Evolutionary conservation across 768 basidiomycete species (phyloP).

Genomic region (Hypholoma fasciculare): DNA sequence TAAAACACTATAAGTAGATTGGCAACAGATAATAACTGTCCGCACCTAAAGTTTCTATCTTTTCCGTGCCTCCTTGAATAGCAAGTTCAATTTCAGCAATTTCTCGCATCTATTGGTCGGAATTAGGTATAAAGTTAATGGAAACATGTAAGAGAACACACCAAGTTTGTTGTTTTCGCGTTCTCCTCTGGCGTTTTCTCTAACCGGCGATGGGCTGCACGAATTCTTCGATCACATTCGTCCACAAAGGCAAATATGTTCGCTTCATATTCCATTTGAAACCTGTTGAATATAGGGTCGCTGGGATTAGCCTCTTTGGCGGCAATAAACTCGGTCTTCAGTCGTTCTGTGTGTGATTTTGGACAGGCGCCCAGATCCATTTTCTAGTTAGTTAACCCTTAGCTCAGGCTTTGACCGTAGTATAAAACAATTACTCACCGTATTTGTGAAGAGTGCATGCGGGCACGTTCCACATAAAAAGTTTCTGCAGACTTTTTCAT

Average conservation of each 20-base stretch:
- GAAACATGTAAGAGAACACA: slow-evolving; percentile 31
- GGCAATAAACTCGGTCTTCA: slow-evolving; percentile 87
- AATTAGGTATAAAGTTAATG: not conserved
- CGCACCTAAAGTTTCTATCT: slow-evolving; percentile 90
- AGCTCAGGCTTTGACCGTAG: not conserved
- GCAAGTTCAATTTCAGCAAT: slow-evolving; percentile 99
- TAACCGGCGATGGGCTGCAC: slow-evolving; percentile 88
- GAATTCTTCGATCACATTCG: slow-evolving; percentile 96
- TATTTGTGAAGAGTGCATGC: slow-evolving; percentile 96
- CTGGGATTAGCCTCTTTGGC: slow-evolving; percentile 74
- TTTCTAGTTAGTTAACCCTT: slow-evolving; percentile 66
- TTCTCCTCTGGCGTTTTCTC: slow-evolving; percentile 99
- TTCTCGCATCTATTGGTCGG: slow-evolving; percentile 80
- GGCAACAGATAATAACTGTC: slow-evolving; percentile 13
- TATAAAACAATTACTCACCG: slow-evolving; percentile 52
- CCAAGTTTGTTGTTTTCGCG: slow-evolving; percentile 96
- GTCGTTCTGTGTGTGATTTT: slow-evolving; percentile 91
- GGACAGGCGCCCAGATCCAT: slow-evolving; percentile 99
- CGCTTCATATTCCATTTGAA: slow-evolving; percentile 94
- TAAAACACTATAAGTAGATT: slow-evolving; percentile 13
- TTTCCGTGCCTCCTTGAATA: slow-evolving; percentile 97
- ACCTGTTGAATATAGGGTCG: slow-evolving; percentile 81
- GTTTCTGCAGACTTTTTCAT: slow-evolving; percentile 98
- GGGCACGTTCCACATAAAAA: slow-evolving; percentile 99
- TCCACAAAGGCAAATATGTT: slow-evolving; percentile 97